Evolutionary conservation across 2,329 filamentous ascomycete species (phyloP), one percentile per base, ranked within the genome.

Genomic region (Coniochaeta hoffmannii): DNA sequence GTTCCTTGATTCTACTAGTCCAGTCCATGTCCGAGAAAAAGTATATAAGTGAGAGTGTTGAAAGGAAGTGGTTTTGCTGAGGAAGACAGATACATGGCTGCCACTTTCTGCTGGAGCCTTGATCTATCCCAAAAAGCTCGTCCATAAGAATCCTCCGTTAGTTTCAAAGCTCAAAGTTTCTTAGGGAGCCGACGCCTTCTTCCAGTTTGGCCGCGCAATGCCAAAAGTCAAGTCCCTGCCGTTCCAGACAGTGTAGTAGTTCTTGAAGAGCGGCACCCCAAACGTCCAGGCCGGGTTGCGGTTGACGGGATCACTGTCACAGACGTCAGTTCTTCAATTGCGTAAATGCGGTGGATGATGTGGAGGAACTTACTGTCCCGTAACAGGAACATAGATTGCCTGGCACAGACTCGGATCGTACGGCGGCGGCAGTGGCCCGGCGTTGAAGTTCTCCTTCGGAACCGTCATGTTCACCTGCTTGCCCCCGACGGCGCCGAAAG

Each of bases 161-260:
- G n/a, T n/a, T n/a, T n/a, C n/a, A n/a, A n/a, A n/a, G n/a, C n/a
- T n/a, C n/a, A n/a, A n/a, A n/a, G 24, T 26, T 46, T 4, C 11
- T 19, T 46, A 46, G 1, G 41, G 41, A 11, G 41, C 41, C 22
- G 41, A 46, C 2, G 41, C 41, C 41, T 46, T 46, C 41, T 46
- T 51, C 49, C 49, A 51, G 2, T 51, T 51, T n/a, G 49, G 49
- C n/a, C 28, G 26, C 17, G 49, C 49, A 19, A 51, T 26, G 14
- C 28, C 31, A 22, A 31, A 51, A 49, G 60, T 54, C 50, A 60
- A n/a, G 8, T 60, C 64, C 15, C 60, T 53, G 0, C 63, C 65
- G 56, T 72, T 64, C 68, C 68, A 71, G 0, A 67, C 65, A 1
- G 69, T 72, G 54, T 71, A 71, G 54, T 70, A 71, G 12, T 63